phyloP scores from a whole-genome alignment of 2,329 filamentous ascomycete genomes.

The Aspergillus unguis region DNA sequence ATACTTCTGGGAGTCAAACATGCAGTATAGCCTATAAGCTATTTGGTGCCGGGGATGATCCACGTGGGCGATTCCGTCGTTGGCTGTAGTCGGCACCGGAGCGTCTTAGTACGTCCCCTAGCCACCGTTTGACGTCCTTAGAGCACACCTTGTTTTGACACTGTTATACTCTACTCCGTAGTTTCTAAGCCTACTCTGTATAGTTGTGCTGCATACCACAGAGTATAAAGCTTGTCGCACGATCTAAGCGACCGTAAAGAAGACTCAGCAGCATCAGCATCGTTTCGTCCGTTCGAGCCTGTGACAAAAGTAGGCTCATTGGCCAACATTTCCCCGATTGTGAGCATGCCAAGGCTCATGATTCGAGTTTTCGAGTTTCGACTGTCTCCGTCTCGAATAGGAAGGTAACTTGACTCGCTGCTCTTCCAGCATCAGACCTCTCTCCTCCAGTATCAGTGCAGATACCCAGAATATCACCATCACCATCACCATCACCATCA shows the following conservation, averaged over 20 bases:
- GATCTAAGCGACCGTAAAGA: neutral
- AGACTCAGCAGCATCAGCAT: neutral
- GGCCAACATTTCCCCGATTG: constrained; percentile 4
- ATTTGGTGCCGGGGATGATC: constrained; percentile 17
- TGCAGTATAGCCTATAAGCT: constrained; percentile 6
- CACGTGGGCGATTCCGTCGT: constrained; percentile 18
- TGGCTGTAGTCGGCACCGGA: constrained; percentile 9
- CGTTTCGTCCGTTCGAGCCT: neutral
- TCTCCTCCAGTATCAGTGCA: no score
- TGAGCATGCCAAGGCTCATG: constrained; percentile 8
- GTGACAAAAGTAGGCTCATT: neutral
- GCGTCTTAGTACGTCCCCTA: constrained; percentile 6
- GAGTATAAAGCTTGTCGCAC: neutral
- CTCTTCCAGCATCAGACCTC: no score
- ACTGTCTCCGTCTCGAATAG: neutral
- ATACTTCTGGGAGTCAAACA: no score
- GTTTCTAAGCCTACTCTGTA: no score
- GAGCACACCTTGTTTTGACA: constrained; percentile 8
- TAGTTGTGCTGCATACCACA: neutral
- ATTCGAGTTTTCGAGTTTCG: neutral
- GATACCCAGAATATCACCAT: no score
- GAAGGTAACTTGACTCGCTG: neutral
- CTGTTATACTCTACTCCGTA: neutral
- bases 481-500: no score
- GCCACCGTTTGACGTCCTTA: constrained; percentile 4